These are phyloP conservation scores for Leptodermis oblonga DNA, from an alignment of 257 asterid species.

Conservation along the genomic window DNA sequence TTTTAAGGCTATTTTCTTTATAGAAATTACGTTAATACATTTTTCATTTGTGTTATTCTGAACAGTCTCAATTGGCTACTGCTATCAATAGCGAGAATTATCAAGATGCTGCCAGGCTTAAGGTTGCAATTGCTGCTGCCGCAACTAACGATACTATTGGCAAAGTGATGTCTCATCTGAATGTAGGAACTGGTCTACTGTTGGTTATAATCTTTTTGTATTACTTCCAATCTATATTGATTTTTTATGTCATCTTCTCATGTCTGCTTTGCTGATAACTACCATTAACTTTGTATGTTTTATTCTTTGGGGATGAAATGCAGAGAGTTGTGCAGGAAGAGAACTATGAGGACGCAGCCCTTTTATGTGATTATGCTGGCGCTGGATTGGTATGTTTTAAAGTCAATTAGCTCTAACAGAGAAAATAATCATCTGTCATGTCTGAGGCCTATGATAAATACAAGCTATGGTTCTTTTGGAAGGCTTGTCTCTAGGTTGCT, in stretches of 20 bases:
- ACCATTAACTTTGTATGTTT: neutral
- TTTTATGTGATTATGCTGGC: constrained; percentile 81
- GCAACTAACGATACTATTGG: constrained; percentile 80
- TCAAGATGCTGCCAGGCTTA: constrained; percentile 83
- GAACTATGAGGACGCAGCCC: constrained; percentile 74
- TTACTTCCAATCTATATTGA: neutral
- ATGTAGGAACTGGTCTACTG: constrained; percentile 39
- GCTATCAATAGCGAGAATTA: constrained; percentile 80
- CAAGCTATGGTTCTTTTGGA: neutral
- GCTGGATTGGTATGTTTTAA: constrained; percentile 76
- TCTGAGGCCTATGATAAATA: neutral
- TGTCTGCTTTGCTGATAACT: neutral
- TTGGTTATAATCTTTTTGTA: neutral
- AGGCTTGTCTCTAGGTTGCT: neutral
- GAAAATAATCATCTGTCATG: neutral
- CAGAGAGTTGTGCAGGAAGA: constrained; percentile 86
- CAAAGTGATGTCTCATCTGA: constrained; percentile 70
- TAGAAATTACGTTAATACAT: neutral
- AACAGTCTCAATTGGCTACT: constrained; percentile 63
- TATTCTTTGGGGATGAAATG: constrained; percentile 23
- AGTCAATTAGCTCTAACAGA: neutral
- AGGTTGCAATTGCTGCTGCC: constrained; percentile 97
- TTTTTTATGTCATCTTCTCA: neutral
- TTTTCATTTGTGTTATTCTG: constrained; percentile 11
- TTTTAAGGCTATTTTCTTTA: neutral